Evolutionary conservation across 495 filamentous ascomycete species (phyloP), one percentile per base, ranked within the genome.

Genomic region (Podospora pseudoanserina): DNA sequence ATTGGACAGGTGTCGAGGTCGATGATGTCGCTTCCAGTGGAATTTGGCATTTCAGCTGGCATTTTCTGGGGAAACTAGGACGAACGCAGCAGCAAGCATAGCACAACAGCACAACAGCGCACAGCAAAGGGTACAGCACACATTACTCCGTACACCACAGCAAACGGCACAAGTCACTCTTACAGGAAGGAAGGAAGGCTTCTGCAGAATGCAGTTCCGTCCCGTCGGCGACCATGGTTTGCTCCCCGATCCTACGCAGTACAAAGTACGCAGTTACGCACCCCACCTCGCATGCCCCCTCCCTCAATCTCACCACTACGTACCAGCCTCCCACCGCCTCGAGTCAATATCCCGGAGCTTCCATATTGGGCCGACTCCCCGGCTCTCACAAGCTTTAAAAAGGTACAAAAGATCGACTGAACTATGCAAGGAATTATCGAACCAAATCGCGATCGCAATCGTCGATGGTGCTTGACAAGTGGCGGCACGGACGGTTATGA

Each of bases 1-100:
- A 58, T 58, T 58, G 55, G 55, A 19, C 55, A 58, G 55, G 3
- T 20, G 55, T 58, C 55, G 55, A 58, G n/a, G 55, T 19, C 19
- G 55, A 58, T 58, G 19, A 58, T 58, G 55, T 58, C 55, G 55
- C 55, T 58, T 58, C 23, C 23, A 23, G 55, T 15, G 23, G 55
- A 58, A 58, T 58, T 58, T 23, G 39, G n/a, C 55, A 58, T 58
- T 26, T 58, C 55, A 58, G 55, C 55, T 58, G 55, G 55, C 55
- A 58, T 58, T 58, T 26, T 58, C 19, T 58, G 55, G 55, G 55
- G 39, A 49, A 49, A 49, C 39, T 16, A 49, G 30, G 30, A 49
- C 39, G 13, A 49, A 49, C 39, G 39, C 39, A 49, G 39, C 39
- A 11, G 9, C 39, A 11, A 3, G 39, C 56, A 27, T 5, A 58